Conservation (phyloP, 306 rosid species). For the Quercus berberidifolia region DNA sequence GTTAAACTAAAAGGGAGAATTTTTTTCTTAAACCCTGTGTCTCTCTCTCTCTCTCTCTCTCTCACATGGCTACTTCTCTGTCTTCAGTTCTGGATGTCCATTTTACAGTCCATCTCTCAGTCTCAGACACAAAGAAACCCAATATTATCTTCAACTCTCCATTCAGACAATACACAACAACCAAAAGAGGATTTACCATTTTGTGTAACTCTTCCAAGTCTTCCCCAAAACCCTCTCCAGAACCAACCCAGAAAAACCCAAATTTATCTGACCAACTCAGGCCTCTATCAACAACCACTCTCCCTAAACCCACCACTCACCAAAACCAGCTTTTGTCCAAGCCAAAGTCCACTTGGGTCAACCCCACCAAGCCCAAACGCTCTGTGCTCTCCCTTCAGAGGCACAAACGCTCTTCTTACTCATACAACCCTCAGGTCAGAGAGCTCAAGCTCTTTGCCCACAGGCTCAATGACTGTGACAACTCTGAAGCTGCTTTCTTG, state of each 20-base stretch:
- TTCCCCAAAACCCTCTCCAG: conserved; percentile 22
- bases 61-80: conserved; percentile 62
- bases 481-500: conserved; percentile 48
- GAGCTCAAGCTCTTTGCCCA: conserved; percentile 59
- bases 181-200: conserved; percentile 31
- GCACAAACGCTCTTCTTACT: conserved; percentile 56
- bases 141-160: conserved; percentile 39
- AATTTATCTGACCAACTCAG: conserved; percentile 83
- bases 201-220: conserved; percentile 44
- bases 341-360: conserved; percentile 86
- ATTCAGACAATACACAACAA: conserved; percentile 2
- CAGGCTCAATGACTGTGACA: conserved; percentile 48
- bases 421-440: conserved; percentile 55
- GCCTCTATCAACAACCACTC: conserved; percentile 52
- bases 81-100: conserved; percentile 49
- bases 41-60: neutral
- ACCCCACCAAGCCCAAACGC: conserved; percentile 77
- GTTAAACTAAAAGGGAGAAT: no score
- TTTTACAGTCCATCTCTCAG: conserved; percentile 36
- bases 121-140: conserved; percentile 42
- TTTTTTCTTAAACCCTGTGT: neutral
- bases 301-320: conserved; percentile 33
- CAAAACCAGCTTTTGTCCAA: conserved; percentile 48
- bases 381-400: conserved; percentile 60
- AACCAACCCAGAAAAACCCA: conserved; percentile 34